Base-by-base conservation (phyloP, 2,329 filamentous ascomycete species). In the Colletotrichum liriopes region DNA sequence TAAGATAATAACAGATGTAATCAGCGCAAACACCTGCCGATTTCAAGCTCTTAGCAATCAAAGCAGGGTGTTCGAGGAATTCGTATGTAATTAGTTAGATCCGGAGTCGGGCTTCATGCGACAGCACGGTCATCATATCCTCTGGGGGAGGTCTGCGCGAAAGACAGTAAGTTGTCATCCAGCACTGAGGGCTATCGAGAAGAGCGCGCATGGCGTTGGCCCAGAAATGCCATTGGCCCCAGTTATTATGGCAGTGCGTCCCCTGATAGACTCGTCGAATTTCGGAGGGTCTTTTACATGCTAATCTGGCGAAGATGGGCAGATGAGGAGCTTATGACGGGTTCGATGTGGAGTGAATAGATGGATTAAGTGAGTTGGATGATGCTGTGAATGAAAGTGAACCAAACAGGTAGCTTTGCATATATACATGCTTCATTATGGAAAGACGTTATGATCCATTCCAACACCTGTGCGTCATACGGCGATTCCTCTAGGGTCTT, bases 191-290 rank as follows among this genome's bases (percentile, higher is more conserved):
- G 47, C 41, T 56, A 14, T 67, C 64, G 1, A 62, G 56, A 3
- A 71, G 58, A n/a, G 62, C 68, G 5, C 68, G 26, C 39, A 66
- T 41, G 23, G 55, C 49, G 56, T 67, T 61, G 56, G 61, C 4
- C 63, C 68, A 35, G 62, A 67, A n/a, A 71, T 71, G 18, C 63
- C 63, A 39, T 67, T 71, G 41, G 68, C 56, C 2, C 68, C 68
- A 1, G 63, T 67, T 18, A 71, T 56, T 14, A 71, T 62, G 51
- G 68, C 68, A 5, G 51, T 58, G 37, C 67, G 56, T 9, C 56
- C 56, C 1, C 35, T 18, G 1, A 67, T 0, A 1, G 63, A 62
- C 1, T 60, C 35, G n/a, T 71, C 56, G 20, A 67, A 71, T 2
- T 39, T 58, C 1, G 68, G 68, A 0, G 67, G 56, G 20, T 61